Evolutionary conservation across 2,329 filamentous ascomycete species (phyloP).

Genomic region (Lomentospora prolificans): DNA sequence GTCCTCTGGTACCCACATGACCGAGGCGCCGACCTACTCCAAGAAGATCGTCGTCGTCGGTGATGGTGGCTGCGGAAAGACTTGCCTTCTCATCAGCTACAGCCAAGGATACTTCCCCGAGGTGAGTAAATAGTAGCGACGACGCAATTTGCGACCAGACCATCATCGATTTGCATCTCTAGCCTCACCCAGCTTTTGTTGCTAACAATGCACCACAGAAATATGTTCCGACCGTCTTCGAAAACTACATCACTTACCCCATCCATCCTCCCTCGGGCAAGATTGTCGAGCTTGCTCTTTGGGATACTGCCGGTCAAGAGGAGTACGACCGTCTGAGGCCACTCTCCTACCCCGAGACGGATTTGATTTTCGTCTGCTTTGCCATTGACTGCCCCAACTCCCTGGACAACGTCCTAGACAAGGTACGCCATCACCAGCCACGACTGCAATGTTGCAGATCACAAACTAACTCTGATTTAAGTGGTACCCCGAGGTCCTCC

Average conservation of each 20-base stretch:
- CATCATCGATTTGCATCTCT: not conserved
- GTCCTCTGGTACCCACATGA: slow-evolving; percentile 74
- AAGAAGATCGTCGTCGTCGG: slow-evolving; percentile 99
- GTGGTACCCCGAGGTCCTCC: slow-evolving; percentile 99
- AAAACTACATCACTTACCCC: slow-evolving; percentile 99
- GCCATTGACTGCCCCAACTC: slow-evolving; percentile 98
- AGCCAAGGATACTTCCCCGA: slow-evolving; percentile 98
- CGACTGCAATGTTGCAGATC: not conserved
- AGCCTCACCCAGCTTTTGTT: not conserved
- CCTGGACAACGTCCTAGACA: slow-evolving; percentile 96
- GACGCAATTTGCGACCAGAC: too few species aligned
- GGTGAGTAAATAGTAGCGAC: slow-evolving; percentile 57
- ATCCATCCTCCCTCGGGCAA: slow-evolving; percentile 81
- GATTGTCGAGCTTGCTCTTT: slow-evolving; percentile 90
- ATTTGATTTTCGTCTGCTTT: slow-evolving; percentile 97
- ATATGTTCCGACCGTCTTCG: slow-evolving; percentile 99
- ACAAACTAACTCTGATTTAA: slow-evolving; percentile 25
- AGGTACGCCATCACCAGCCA: slow-evolving; percentile 47
- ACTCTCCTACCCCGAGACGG: slow-evolving; percentile 94
- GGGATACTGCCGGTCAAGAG: slow-evolving; percentile 98
- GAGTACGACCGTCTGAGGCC: slow-evolving; percentile 95
- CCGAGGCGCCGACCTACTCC: slow-evolving; percentile 84
- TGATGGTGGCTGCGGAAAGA: slow-evolving; percentile 97
- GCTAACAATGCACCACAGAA: slow-evolving; percentile 48
- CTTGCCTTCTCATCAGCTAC: slow-evolving; percentile 95